Percentiles rank a stretch among this genome's conserved stretches.
Conservation (phyloP, 345 rosid genomes). For the Cardamine occulta region DNA sequence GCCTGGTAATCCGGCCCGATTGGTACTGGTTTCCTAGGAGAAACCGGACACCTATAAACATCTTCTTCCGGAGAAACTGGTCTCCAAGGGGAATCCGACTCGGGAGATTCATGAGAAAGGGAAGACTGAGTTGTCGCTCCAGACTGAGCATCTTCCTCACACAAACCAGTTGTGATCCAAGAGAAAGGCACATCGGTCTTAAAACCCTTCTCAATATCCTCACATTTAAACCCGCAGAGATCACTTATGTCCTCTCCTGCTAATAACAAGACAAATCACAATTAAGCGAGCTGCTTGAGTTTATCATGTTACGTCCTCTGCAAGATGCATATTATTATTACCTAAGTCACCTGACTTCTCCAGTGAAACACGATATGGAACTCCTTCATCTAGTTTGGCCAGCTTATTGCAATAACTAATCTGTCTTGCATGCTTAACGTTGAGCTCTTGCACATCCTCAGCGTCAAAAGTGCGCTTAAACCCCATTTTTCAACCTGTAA, state of each 20-base stretch:
- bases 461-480: constrained; percentile 56
- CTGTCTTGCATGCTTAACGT: constrained; percentile 53
- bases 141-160: constrained; percentile 48
- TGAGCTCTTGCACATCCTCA: constrained; percentile 50
- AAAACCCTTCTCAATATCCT: constrained; percentile 41
- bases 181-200: constrained; percentile 42
- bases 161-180: constrained; percentile 35
- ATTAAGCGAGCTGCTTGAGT: constrained; percentile 25
- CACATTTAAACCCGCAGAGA: constrained; percentile 34
- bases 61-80: constrained; percentile 44
- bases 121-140: constrained; percentile 47
- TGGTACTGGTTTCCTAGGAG: constrained; percentile 54
- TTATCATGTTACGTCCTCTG: constrained; percentile 18
- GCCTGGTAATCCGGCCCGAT: constrained; percentile 67
- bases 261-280: constrained; percentile 26
- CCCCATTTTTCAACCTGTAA: constrained; percentile 47
- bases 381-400: constrained; percentile 38
- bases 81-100: constrained; percentile 41
- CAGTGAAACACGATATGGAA: constrained; percentile 35
- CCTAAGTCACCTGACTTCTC: constrained; percentile 41
- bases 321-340: constrained; percentile 38
- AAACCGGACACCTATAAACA: constrained; percentile 38
- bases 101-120: constrained; percentile 49
- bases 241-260: constrained; percentile 46
- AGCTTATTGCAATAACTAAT: constrained; percentile 47